phyloP scores from a whole-genome alignment of 208 protist genomes.

The Plasmodiophora brassicae region DNA sequence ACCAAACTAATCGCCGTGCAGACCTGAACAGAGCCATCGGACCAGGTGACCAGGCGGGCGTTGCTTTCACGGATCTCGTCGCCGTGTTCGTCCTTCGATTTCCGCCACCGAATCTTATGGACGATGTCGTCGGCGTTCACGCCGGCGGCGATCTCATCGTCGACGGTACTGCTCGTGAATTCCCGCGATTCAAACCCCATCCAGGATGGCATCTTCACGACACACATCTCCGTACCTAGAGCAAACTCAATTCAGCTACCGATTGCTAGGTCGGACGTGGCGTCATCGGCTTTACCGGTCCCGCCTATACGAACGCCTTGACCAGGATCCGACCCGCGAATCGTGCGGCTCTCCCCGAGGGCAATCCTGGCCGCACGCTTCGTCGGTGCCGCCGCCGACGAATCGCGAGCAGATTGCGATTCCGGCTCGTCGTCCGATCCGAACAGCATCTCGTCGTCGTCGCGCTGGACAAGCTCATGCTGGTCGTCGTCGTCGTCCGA shows the following conservation, averaged over 20 bases:
- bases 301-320: background rate
- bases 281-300: background rate
- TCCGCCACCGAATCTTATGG: constrained; percentile 18
- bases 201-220: background rate
- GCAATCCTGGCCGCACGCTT: background rate
- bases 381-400: background rate
- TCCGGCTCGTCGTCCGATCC: background rate
- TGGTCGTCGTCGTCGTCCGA: background rate
- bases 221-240: background rate
- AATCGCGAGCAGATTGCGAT: background rate
- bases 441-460: background rate
- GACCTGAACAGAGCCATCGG: background rate
- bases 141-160: background rate
- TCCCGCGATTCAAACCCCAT: background rate
- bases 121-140: background rate
- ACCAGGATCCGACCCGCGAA: background rate
- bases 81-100: background rate
- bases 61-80: constrained; percentile 15
- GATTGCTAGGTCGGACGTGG: background rate
- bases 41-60: background rate
- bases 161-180: background rate
- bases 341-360: background rate
- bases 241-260: background rate
- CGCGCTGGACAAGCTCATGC: background rate
- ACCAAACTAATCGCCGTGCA: no score